Base-by-base conservation (phyloP, 495 filamentous ascomycete genomes). In the Diplogelasinospora grovesii region DNA sequence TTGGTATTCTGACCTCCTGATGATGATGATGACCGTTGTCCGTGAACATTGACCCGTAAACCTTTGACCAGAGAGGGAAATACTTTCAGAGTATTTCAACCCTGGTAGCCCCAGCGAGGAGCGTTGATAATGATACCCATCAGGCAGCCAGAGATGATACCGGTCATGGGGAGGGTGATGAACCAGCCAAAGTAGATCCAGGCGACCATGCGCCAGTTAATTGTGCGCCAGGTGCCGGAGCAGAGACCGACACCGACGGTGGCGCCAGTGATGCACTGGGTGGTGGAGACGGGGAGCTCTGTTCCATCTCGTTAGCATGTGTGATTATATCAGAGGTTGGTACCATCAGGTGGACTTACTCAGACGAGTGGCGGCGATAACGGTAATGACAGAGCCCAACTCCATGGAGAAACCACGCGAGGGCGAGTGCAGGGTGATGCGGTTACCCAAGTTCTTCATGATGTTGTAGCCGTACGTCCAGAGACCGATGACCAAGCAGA, bases 401-500 rank as follows among this genome's bases (percentile, higher is more conserved):
- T 85, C 82, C 61, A 82, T 79, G 20, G 73, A 73, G 56, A 76
- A 85, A 15, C 81, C 82, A 46, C 80, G 71, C 7, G 75, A 78
- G 3, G 81, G 82, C 7, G 76, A 81, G 61, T 81, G 74, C 36
- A 80, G 71, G 0, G 81, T 85, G 54, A 86, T 74, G 43, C 73
- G 70, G 61, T 85, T 85, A 11, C 81, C 82, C 40, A 86, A 65
- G 44, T 78, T 73, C 28, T 69, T 64, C 64, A 86, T 82, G 57
- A 86, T 83, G 44, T 85, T 70, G 63, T 78, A 85, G 14, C 82
- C 82, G 48, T 78, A 86, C 50, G 79, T 77, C 74, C 78, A 82
- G 48, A 85, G 66, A 6, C 82, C 82, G 39, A 77, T 61, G 28
- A 77, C 70, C 13, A 85, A 64, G 8, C 62, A 58, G 20, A 69